phyloP scores from a whole-genome alignment of 2,329 filamentous ascomycete species.

The Hansfordia pulvinata region DNA sequence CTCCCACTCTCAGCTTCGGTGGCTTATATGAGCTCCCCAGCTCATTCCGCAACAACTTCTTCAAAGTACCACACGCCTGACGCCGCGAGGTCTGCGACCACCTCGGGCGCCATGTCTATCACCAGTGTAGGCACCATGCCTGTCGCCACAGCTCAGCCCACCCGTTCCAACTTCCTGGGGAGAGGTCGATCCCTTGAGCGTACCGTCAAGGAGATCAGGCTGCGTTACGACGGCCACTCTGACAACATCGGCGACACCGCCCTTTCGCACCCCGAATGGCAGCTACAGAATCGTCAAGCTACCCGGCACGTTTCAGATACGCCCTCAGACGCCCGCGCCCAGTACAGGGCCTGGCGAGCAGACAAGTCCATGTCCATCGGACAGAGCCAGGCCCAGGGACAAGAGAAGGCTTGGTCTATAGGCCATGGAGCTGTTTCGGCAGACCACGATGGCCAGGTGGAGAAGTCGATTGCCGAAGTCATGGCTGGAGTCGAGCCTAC shows the following conservation, averaged over 20 bases:
- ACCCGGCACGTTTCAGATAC: slow-evolving; percentile 7
- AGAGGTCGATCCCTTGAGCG: slow-evolving; percentile 27
- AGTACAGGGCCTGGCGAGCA: slow-evolving; percentile 21
- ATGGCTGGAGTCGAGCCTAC: slow-evolving; percentile 48
- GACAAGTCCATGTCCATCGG: slow-evolving; percentile 27
- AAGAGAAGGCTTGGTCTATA: slow-evolving; percentile 53
- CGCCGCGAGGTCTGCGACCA: slow-evolving; percentile 4
- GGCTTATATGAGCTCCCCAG: slow-evolving; percentile 7
- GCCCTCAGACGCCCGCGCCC: slow-evolving; percentile 12
- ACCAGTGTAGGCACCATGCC: slow-evolving; percentile 19
- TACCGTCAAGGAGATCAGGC: slow-evolving; percentile 24
- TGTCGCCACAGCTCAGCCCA: slow-evolving; percentile 17
- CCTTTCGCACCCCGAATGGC: slow-evolving; percentile 11
- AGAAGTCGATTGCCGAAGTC: slow-evolving; percentile 50
- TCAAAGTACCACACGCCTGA: slow-evolving; percentile 5
- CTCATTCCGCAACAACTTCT: slow-evolving; percentile 6
- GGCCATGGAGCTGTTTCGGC: slow-evolving; percentile 34
- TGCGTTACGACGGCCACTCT: slow-evolving; percentile 14
- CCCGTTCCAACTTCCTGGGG: slow-evolving; percentile 14
- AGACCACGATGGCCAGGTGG: slow-evolving; percentile 41
- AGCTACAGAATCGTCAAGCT: slow-evolving; percentile 4
- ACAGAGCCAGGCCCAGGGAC: too few relatives aligned
- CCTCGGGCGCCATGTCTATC: slow-evolving; percentile 16
- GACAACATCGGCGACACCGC: slow-evolving; percentile 19
- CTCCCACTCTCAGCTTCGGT: slow-evolving; percentile 2